phyloP scores from a whole-genome alignment of 805 yeast species.

The Ogataea pini region DNA sequence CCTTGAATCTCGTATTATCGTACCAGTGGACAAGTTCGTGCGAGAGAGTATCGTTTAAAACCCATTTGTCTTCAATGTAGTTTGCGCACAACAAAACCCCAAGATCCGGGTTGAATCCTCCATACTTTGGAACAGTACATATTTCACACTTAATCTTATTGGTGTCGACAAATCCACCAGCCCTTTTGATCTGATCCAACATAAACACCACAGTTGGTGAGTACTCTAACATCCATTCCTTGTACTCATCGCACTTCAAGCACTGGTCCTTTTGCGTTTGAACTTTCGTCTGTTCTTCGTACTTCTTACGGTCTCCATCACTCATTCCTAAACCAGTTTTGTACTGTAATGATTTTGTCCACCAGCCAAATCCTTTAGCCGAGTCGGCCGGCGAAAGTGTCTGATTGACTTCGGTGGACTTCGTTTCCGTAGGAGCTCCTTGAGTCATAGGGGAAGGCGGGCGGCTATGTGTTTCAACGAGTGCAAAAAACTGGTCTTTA shows the following conservation, averaged over 20 bases:
- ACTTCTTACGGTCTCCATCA: constrained; percentile 51
- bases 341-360: constrained; percentile 73
- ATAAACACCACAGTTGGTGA: constrained; percentile 87
- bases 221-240: constrained; percentile 76
- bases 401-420: constrained; percentile 7
- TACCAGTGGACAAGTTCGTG: constrained; percentile 94
- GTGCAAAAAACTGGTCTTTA: neutral
- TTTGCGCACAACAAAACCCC: constrained; percentile 90
- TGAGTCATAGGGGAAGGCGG: too few species aligned
- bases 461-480: too few species aligned
- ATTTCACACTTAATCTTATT: constrained; percentile 71
- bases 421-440: constrained; percentile 6
- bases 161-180: constrained; percentile 50
- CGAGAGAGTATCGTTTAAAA: constrained; percentile 85
- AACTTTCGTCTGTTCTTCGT: constrained; percentile 49
- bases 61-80: constrained; percentile 69
- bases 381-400: constrained; percentile 37
- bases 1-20: constrained; percentile 84
- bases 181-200: constrained; percentile 76
- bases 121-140: constrained; percentile 82
- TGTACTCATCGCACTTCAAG: constrained; percentile 64
- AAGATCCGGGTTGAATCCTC: constrained; percentile 89
- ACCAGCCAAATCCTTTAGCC: constrained; percentile 61
- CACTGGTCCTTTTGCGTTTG: constrained; percentile 46
- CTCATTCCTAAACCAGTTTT: constrained; percentile 68